Conservation (phyloP, 2,329 filamentous ascomycete species). For the Colletotrichum paranaense region DNA sequence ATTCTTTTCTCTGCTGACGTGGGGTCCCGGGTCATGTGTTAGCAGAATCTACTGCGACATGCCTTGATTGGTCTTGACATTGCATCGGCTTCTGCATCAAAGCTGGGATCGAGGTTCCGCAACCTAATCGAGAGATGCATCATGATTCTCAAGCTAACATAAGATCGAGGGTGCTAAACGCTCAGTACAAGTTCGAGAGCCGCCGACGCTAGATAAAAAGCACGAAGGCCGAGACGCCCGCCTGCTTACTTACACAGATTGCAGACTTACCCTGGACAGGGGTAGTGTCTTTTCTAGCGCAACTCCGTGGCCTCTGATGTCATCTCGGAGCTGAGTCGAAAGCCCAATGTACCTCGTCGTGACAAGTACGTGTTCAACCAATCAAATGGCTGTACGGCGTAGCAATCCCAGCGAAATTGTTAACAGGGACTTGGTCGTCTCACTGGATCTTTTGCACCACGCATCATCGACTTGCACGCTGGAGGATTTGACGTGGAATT, state of each 20-base stretch:
- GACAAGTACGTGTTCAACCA: neutral
- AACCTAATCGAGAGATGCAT: neutral
- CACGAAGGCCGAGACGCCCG: neutral
- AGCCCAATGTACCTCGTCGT: neutral
- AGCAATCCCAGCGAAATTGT: neutral
- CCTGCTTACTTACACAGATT: neutral
- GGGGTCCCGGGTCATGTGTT: too few relatives aligned
- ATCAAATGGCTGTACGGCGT: neutral
- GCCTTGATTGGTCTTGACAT: neutral
- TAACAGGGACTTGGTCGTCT: neutral
- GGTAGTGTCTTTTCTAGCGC: neutral
- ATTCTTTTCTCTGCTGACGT: too few relatives aligned
- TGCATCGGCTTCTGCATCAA: too few relatives aligned
- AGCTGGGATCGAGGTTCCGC: neutral
- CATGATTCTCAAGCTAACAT: neutral
- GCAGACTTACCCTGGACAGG: neutral
- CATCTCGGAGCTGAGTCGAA: neutral
- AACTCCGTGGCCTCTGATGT: slow-evolving; percentile 2
- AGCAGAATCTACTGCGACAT: too few relatives aligned
- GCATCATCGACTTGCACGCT: slow-evolving; percentile 18
- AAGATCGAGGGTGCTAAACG: neutral
- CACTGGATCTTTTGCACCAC: neutral
- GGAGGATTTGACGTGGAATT: neutral
- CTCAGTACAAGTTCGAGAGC: neutral
- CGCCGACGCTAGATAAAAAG: neutral